Conservation (phyloP, 495 filamentous ascomycete genomes). For the Podospora pseudocomata region DNA sequence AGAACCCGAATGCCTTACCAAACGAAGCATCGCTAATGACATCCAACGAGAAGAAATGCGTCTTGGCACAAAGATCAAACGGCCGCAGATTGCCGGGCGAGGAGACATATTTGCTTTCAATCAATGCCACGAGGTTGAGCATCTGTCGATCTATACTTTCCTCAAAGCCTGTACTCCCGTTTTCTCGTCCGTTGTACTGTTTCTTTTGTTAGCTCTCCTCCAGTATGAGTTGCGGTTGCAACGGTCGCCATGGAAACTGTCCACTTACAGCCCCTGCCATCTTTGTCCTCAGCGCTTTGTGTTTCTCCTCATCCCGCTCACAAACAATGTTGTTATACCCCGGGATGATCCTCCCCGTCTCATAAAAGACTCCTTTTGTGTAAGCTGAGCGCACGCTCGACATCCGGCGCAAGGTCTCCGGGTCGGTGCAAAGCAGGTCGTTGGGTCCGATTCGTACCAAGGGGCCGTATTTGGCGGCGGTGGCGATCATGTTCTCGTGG, state of each 20-base stretch:
- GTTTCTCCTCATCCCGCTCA: conserved; percentile 25
- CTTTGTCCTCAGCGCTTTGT: conserved; percentile 35
- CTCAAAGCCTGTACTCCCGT: conserved; percentile 39
- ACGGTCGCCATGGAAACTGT: too few species aligned
- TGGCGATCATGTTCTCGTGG: conserved; percentile 24
- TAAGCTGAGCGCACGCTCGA: conserved; percentile 31
- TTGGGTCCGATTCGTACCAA: conserved; percentile 48
- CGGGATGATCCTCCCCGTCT: conserved; percentile 42
- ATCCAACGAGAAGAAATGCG: conserved; percentile 50
- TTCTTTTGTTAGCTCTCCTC: background rate
- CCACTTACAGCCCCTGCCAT: conserved; percentile 26
- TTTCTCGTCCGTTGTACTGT: conserved; percentile 32
- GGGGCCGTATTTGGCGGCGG: conserved; percentile 21
- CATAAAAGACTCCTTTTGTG: conserved; percentile 40
- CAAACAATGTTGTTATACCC: conserved; percentile 40
- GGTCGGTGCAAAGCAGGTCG: conserved; percentile 39
- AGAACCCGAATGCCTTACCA: conserved; percentile 50
- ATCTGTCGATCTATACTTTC: conserved; percentile 46
- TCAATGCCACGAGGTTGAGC: conserved; percentile 36
- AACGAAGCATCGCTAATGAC: conserved; percentile 49
- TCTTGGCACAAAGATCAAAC: conserved; percentile 43
- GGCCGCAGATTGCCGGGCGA: conserved; percentile 43
- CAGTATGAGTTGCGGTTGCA: too few species aligned
- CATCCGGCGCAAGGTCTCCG: conserved; percentile 33
- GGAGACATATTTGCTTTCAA: conserved; percentile 48